phyloP scores from a whole-genome alignment of 805 yeast genomes.

The Saccharomycopsis babjevae region DNA sequence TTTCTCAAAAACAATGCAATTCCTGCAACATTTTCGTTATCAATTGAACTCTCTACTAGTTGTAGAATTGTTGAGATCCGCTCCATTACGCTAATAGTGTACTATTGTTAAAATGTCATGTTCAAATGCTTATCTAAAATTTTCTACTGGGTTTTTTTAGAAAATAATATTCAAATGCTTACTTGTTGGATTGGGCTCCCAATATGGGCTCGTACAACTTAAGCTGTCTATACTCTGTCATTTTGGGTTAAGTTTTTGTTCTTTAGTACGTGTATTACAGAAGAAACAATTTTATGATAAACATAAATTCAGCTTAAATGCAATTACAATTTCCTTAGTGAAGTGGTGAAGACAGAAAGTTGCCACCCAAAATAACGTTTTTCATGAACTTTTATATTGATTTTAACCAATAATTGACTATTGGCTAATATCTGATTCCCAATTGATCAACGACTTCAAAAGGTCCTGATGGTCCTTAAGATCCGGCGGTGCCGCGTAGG shows the following conservation, averaged over 20 bases:
- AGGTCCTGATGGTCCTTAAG: too few relatives aligned
- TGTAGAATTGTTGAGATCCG: constrained; percentile 1
- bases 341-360: too few relatives aligned
- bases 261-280: not conserved
- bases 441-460: too few relatives aligned
- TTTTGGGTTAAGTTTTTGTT: not conserved
- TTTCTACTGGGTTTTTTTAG: not conserved
- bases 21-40: constrained; percentile 7
- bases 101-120: too few relatives aligned
- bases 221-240: not conserved
- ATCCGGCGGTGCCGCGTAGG: too few relatives aligned
- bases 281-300: not conserved
- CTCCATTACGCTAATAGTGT: not conserved
- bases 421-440: too few relatives aligned
- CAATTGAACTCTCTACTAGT: constrained; percentile 9
- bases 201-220: not conserved
- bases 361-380: too few relatives aligned
- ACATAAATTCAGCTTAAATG: not conserved
- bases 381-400: too few relatives aligned
- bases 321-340: too few relatives aligned
- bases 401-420: too few relatives aligned
- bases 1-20: not conserved
- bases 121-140: not conserved
- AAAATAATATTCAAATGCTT: not conserved
- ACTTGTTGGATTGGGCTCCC: not conserved